Conservation (phyloP, 306 rosid species). For the Macrotyloma uniflorum region DNA sequence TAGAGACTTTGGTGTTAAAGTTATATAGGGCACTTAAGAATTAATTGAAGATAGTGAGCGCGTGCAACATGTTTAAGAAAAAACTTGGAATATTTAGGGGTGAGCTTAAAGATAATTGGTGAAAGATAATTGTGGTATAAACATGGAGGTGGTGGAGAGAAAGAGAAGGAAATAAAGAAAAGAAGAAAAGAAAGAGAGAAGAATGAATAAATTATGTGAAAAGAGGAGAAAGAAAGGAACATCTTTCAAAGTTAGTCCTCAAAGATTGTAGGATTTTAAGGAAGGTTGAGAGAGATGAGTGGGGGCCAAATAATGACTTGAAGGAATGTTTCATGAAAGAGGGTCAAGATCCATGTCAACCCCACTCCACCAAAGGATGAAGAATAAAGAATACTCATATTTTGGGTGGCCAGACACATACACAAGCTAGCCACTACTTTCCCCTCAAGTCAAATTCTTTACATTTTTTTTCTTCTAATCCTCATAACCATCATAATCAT, state of each 20-base stretch:
- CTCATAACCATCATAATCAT: conserved; percentile 47
- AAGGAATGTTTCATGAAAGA: conserved; percentile 83
- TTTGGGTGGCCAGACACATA: conserved; percentile 60
- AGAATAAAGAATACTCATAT: conserved; percentile 33
- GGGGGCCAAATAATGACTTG: conserved; percentile 55
- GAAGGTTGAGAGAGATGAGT: conserved; percentile 44
- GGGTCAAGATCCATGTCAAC: conserved; percentile 95
- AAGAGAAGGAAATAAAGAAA: conserved; percentile 37
- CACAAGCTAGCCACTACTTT: conserved; percentile 57
- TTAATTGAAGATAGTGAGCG: conserved; percentile 25
- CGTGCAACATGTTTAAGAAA: conserved; percentile 18
- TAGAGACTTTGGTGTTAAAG: background rate
- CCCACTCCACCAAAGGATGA: conserved; percentile 62
- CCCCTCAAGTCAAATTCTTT: conserved; percentile 49
- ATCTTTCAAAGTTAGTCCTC: conserved; percentile 56
- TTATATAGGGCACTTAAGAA: conserved; percentile 7
- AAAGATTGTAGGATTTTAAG: conserved; percentile 60
- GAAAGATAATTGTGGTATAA: conserved; percentile 37
- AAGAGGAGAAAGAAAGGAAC: conserved; percentile 50
- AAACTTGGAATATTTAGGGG: background rate
- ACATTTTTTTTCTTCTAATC: conserved; percentile 25
- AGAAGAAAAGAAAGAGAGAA: too few relatives aligned
- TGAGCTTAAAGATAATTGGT: conserved; percentile 22
- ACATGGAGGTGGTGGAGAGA: too few relatives aligned
- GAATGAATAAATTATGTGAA: too few relatives aligned